Base-by-base conservation (phyloP, 2,329 filamentous ascomycete species). In the Chrysosporium queenslandicum region DNA sequence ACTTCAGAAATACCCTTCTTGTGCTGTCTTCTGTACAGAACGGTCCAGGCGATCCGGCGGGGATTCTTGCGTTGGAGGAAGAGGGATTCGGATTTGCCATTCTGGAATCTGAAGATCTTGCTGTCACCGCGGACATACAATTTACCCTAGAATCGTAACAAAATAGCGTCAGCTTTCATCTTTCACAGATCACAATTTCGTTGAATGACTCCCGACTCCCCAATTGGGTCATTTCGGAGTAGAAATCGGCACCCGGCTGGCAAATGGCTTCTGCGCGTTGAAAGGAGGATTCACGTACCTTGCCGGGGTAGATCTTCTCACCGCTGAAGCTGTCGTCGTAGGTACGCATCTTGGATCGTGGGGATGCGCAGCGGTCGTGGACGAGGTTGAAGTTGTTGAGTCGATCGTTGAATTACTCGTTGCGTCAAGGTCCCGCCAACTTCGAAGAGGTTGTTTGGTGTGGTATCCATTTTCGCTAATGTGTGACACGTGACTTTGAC, bases 61-160 rank as follows among this genome's bases (percentile, higher is more conserved):
- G 92, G 92, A 85, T 98, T 98, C 88, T 98, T 98, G 82, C 92
- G 91, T 83, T 98, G 92, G 67, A 97, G 87, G 85, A 98, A 98
- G 65, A 98, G 87, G 65, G 89, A 95, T 80, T 98, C 92, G 77
- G 88, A 91, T 81, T 98, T 98, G 81, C 92, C 89, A 79, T 94
- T 96, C 79, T 95, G 89, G 87, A 98, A 98, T 74, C 92, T 90
- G 87, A 98, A 98, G 82, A 97, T 84, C 83, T 97, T 98, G 89
- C 87, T 94, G 83, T 98, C 92, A 73, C 91, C 90, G 77, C 92
- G 89, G 82, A 98, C 80, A 81, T 91, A 98, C 80, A 98, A 86
- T 82, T 97, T 97, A 81, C 92, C 92, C 92, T 97, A 73, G 71
- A 68, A 60, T 53, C 55, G 59, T 50, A 52, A 61, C 65, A 65